Conservation (phyloP, 352 stramenopile species). For the Hyaloperonospora brassicae region DNA sequence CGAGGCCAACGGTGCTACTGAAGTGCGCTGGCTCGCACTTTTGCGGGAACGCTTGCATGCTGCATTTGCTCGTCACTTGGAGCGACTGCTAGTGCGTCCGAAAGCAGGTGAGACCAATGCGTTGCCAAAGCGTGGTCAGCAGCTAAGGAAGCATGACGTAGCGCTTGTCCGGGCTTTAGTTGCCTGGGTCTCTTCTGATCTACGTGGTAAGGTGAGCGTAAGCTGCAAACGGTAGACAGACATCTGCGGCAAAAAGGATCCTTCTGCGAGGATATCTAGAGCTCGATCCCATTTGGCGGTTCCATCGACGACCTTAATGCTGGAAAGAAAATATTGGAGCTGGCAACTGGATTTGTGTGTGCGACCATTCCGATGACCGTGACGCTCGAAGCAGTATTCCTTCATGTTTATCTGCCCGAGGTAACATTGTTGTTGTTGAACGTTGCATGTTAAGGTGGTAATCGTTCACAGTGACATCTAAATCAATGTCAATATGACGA, state of each 20-base stretch:
- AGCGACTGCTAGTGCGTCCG: conserved; percentile 39
- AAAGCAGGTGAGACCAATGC: conserved; percentile 12
- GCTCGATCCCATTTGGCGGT: too few relatives aligned
- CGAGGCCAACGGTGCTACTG: conserved; percentile 32
- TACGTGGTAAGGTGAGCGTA: conserved; percentile 17
- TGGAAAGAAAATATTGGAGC: neutral
- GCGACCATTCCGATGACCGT: too few relatives aligned
- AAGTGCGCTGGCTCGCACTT: conserved; percentile 38
- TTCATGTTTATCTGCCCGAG: too few relatives aligned
- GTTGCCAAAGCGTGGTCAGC: conserved; percentile 9
- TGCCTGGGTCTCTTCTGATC: conserved; percentile 45
- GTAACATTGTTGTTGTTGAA: too few relatives aligned
- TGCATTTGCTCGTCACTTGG: conserved; percentile 58
- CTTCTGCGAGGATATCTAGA: neutral
- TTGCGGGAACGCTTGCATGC: conserved; percentile 52
- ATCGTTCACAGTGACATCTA: too few relatives aligned
- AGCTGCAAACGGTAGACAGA: neutral
- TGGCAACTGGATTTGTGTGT: too few relatives aligned
- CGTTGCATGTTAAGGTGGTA: too few relatives aligned
- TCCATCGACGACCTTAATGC: neutral
- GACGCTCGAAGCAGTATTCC: too few relatives aligned
- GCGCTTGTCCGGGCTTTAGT: conserved; percentile 42
- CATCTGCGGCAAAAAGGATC: neutral
- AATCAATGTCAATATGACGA: too few relatives aligned
- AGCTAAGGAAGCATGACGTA: conserved; percentile 40